These are phyloP conservation scores for Amanita phalloides DNA, from an alignment of 768 basidiomycete genomes.

Conservation along the genomic window DNA sequence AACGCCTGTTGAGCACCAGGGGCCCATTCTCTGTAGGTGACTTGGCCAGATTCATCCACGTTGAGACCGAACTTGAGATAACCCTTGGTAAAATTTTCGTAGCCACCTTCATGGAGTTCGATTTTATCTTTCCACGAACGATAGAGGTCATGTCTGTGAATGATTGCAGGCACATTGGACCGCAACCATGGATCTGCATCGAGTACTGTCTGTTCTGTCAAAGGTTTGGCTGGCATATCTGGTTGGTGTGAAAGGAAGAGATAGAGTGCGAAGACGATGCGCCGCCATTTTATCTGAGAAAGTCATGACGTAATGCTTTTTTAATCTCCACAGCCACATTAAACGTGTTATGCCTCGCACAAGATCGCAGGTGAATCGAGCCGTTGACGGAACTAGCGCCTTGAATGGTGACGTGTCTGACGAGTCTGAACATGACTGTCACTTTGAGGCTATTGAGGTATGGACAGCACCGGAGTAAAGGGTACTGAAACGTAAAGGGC, in stretches of 20 bases:
- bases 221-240: slow-evolving; percentile 31
- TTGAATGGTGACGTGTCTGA: background rate
- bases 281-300: background rate
- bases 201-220: slow-evolving; percentile 49
- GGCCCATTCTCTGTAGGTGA: slow-evolving; percentile 94
- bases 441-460: background rate
- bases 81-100: slow-evolving; percentile 68
- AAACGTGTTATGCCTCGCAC: background rate
- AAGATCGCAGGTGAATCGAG: background rate
- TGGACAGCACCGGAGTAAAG: background rate
- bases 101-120: slow-evolving; percentile 74
- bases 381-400: background rate
- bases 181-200: slow-evolving; percentile 66
- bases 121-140: slow-evolving; percentile 71
- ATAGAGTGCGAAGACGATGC: background rate
- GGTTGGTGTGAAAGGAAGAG: background rate
- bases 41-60: slow-evolving; percentile 50
- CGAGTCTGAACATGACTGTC: background rate
- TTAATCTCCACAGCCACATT: background rate
- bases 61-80: slow-evolving; percentile 77
- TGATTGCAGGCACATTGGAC: slow-evolving; percentile 59
- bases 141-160: slow-evolving; percentile 57
- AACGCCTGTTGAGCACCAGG: slow-evolving; percentile 76
- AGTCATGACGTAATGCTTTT: slow-evolving; percentile 1
- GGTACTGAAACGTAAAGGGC: background rate